Base-by-base conservation (phyloP, 1,139 yeast species). In the Protomyces inouyei region DNA sequence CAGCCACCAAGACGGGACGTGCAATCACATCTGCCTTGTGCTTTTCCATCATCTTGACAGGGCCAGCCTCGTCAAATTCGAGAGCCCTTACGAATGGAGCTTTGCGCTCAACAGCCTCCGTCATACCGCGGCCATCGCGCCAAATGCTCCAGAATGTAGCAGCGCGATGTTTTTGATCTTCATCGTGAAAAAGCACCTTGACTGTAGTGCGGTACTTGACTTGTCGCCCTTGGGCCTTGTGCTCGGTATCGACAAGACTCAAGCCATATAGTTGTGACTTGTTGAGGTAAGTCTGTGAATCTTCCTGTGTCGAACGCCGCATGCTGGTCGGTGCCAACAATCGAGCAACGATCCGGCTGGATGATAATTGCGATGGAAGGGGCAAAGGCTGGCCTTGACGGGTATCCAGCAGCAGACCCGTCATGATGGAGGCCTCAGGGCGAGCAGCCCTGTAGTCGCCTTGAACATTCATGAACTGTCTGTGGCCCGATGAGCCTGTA, bases 321-420 rank as follows among this genome's bases (percentile, higher is more conserved):
- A 53, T 53, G 37, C 54, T 51, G 16, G 54, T 51, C 10, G 54
- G 37, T 3, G 54, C 54, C n/a, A 25, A n/a, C 32, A 51, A 23
- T 25, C 36, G 10, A 16, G 54, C 25, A n/a, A 28, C 35, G 37
- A 51, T 16, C 2, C 48, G 48, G 23, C 21, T 18, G 25, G 21
- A 3, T 5, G 9, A n/a, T 2, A 2, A 5, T 5, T 18, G 12
- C 43, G n/a, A 12, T 4, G n/a, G 8, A 0, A 16, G 18, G 18
- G 14, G 18, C 43, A 38, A 1, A 28, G 32, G 32, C 32, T 28
- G 6, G 9, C 32, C 32, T n/a, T 37, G 43, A 12, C 16, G 14
- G 2, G 21, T 6, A 10, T n/a, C 25, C 12, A 43, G 12, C 12
- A 43, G 23, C 2, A 43, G 25, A 10, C 48, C 48, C 1, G 48